A percentile compares a stretch with the other conserved stretches of the same genome.
Evolutionary conservation across 768 basidiomycete genomes (phyloP).

Genomic region (Inosperma sp.): DNA sequence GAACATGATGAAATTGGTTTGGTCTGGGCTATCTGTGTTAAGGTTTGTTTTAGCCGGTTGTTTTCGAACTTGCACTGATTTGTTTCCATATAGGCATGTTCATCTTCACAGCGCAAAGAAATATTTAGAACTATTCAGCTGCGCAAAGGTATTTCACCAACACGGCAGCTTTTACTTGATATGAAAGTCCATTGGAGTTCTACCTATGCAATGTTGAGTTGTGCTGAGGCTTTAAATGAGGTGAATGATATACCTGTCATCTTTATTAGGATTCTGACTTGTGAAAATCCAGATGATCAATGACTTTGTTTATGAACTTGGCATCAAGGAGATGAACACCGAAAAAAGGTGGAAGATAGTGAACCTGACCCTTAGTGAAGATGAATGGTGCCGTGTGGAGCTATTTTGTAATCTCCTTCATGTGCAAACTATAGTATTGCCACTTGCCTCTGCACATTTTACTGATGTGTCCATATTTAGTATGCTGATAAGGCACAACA

Average conservation of each 20-base stretch:
- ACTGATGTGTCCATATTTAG: not conserved
- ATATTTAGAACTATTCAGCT: slow-evolving; percentile 10
- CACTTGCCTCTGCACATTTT: not conserved
- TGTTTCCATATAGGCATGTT: slow-evolving; percentile 1
- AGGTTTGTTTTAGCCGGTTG: slow-evolving; percentile 14
- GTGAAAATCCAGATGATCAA: not conserved
- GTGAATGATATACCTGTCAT: not conserved
- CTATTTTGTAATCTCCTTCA: slow-evolving; percentile 1
- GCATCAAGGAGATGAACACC: not conserved
- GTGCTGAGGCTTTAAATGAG: not conserved
- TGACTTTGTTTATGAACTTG: not conserved
- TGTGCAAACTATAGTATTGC: not conserved
- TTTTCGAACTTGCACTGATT: not conserved
- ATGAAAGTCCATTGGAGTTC: slow-evolving; percentile 9
- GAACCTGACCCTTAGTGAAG: not conserved
- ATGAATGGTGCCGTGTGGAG: not conserved
- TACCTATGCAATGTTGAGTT: slow-evolving; percentile 2
- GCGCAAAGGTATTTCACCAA: not conserved
- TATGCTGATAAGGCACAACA: slow-evolving; percentile 15
- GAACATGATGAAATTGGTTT: slow-evolving; percentile 30
- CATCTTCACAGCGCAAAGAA: slow-evolving; percentile 17
- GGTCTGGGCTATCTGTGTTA: slow-evolving; percentile 23
- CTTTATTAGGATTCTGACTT: not conserved
- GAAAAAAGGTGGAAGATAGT: not conserved
- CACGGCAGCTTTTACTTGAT: slow-evolving; percentile 2